A percentile compares a stretch with the other conserved stretches of the same genome.
Conservation (phyloP, 495 filamentous ascomycete genomes). For the Aspergillus kassunensis region DNA sequence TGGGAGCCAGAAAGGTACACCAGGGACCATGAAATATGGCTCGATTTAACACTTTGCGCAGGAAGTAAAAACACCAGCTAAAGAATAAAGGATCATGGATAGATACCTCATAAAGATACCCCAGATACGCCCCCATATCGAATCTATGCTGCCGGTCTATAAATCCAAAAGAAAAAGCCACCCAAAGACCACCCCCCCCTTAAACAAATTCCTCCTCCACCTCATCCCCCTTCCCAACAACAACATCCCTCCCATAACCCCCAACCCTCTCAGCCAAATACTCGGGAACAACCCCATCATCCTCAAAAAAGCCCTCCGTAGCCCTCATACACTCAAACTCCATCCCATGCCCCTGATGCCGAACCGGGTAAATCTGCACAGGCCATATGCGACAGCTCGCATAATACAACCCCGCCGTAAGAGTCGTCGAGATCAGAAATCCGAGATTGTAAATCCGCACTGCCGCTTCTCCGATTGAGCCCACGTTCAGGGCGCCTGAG, state of each 20-base stretch:
- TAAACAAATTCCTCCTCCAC: neutral
- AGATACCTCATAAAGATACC: no score
- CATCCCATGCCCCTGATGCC: neutral
- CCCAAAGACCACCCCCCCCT: no score
- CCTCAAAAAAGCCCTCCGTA: constrained; percentile 1
- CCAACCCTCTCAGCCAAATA: neutral
- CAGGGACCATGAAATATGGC: no score
- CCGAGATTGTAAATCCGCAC: constrained; percentile 1
- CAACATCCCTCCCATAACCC: neutral
- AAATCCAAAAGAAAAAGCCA: no score
- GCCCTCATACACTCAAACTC: neutral
- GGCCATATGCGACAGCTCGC: neutral
- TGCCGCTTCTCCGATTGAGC: neutral
- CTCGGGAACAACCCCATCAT: neutral
- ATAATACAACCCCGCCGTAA: neutral
- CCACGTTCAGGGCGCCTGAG: neutral
- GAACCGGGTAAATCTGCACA: neutral
- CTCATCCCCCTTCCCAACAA: neutral
- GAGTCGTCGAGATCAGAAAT: neutral
- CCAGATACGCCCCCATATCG: no score
- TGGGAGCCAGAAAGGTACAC: no score
- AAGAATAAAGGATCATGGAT: no score
- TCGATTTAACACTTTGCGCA: no score
- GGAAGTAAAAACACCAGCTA: no score
- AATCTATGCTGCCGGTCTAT: no score